Base-by-base conservation (phyloP, 148 eudicot genomes). In the Bassia scoparia region DNA sequence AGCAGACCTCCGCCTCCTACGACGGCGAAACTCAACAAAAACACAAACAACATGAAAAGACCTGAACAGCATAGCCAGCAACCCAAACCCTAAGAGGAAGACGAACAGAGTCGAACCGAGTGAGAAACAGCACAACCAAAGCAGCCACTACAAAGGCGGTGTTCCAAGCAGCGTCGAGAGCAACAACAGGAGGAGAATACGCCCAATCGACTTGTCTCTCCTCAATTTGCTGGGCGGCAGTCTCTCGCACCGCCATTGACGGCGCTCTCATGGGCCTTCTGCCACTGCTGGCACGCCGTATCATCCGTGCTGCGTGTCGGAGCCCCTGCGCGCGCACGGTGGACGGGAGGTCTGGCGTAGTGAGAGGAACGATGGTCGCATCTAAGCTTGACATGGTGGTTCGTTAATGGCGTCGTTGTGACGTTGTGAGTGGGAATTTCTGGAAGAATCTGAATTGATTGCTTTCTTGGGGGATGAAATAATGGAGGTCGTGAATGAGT, bases 161-260 rank as follows among this genome's bases (percentile, higher is more conserved):
- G 74, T 91, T 89, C 97, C 97, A 91, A 0, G 84, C 54, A 29
- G 82, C 78, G 59, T 91, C 97, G 16, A 91, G 82, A 3, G 79
- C 56, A 30, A 91, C 91, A 2, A 91, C 81, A 12, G 97, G 94
- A 24, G 67, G 75, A 35, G 91, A 89, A 60, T 86, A 85, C 2
- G 91, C 94, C 93, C 97, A 91, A 38, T 87, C 94, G 49, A 77
- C 79, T 76, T 87, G 91, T 27, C 97, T 62, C 75, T 83, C 91
- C 41, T 91, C 93, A 13, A 91, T 83, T 61, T 86, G 86, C 58
- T 82, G 88, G 2, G 91, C 93, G 9, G 93, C 97, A 5, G 89
- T 78, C 67, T 90, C 93, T 1, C 97, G 70, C 5, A 89, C 97
- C 6, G 86, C 72, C 76, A 90, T 77, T 3, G 97, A 89, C 24